Conservation (phyloP, 306 rosid species). For the Fagus sylvatica region DNA sequence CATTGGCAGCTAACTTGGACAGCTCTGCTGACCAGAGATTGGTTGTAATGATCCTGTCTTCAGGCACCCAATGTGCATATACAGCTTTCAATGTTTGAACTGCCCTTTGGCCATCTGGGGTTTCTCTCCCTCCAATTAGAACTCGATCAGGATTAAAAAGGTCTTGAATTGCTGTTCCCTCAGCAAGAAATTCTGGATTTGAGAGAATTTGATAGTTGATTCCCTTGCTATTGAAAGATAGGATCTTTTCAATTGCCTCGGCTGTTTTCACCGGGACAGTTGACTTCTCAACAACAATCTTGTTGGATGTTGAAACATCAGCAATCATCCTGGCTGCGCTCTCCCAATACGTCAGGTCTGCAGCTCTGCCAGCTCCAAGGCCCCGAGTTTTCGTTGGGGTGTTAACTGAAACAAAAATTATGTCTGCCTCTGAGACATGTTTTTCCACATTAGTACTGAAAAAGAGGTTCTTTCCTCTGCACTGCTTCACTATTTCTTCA, state of each 20-base stretch:
- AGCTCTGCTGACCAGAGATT: slow-evolving; percentile 86
- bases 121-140: slow-evolving; percentile 74
- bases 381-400: slow-evolving; percentile 75
- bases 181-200: slow-evolving; percentile 86
- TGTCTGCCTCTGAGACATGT: slow-evolving; percentile 69
- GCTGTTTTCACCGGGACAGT: slow-evolving; percentile 88
- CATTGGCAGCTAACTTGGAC: slow-evolving; percentile 82
- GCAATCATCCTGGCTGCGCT: slow-evolving; percentile 85
- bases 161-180: slow-evolving; percentile 79
- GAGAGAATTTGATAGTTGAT: slow-evolving; percentile 66
- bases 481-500: slow-evolving; percentile 63
- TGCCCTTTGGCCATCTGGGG: slow-evolving; percentile 55
- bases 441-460: slow-evolving; percentile 79
- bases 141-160: slow-evolving; percentile 70
- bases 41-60: slow-evolving; percentile 66
- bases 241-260: slow-evolving; percentile 69
- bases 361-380: slow-evolving; percentile 82
- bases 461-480: slow-evolving; percentile 71
- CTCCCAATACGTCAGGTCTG: slow-evolving; percentile 88
- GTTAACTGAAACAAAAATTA: slow-evolving; percentile 75
- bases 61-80: slow-evolving; percentile 74
- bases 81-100: slow-evolving; percentile 55
- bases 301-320: slow-evolving; percentile 57
- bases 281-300: slow-evolving; percentile 84
- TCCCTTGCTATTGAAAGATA: slow-evolving; percentile 59